Evolutionary conservation across 495 filamentous ascomycete species (phyloP).

Genomic region (Podospora bellae-mahoneyi): DNA sequence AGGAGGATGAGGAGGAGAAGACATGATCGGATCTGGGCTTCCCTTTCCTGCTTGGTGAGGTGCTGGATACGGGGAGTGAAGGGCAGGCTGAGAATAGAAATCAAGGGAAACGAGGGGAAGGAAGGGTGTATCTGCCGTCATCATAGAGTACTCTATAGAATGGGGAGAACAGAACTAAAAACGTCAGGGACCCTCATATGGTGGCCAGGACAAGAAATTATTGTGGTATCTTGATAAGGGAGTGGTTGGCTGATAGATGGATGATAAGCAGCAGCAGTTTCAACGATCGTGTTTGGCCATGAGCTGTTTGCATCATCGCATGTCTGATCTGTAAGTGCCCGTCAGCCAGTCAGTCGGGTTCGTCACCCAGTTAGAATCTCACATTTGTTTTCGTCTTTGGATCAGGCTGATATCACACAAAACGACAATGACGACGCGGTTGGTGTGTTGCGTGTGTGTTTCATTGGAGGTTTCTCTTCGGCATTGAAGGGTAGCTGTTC

Average conservation of each 20-base stretch:
- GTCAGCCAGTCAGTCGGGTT: neutral
- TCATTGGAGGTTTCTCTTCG: neutral
- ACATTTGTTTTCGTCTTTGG: neutral
- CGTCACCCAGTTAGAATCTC: neutral
- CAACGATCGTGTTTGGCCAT: no score
- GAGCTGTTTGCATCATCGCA: neutral
- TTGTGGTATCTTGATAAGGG: neutral
- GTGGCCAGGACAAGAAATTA: neutral
- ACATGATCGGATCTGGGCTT: neutral
- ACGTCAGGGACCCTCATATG: neutral
- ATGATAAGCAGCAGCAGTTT: no score
- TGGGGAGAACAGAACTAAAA: neutral
- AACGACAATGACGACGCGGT: neutral
- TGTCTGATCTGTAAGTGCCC: neutral
- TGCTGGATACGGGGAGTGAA: neutral
- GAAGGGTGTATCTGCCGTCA: neutral
- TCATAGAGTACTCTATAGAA: neutral
- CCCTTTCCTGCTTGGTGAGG: neutral
- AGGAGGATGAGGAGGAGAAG: neutral
- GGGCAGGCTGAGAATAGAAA: slow-evolving; percentile 14
- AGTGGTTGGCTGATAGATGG: no score
- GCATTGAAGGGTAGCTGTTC: neutral
- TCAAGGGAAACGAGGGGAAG: neutral
- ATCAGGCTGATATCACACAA: neutral
- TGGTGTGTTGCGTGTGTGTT: neutral